Evolutionary conservation across 2,329 filamentous ascomycete species (phyloP).

Genomic region (Magnaporthales sp.): DNA sequence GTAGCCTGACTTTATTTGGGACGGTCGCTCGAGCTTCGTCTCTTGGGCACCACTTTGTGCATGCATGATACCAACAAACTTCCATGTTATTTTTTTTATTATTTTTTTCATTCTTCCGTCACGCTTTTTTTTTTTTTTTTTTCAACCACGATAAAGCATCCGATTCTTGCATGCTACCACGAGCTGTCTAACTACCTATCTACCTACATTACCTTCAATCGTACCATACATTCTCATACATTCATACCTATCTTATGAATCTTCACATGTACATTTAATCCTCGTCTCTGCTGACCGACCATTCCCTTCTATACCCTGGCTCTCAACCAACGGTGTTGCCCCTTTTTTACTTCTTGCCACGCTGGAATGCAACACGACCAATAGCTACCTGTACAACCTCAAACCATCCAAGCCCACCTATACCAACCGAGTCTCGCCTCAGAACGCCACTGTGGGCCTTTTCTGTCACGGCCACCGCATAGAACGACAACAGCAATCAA

Average conservation of each 20-base stretch:
- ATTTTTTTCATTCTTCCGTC: background rate
- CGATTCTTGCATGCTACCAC: background rate
- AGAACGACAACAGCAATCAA: background rate
- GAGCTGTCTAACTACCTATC: background rate
- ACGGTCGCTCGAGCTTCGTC: slow-evolving; percentile 1
- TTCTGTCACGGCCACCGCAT: background rate
- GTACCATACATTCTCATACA: background rate
- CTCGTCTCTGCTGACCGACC: background rate
- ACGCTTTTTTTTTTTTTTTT: background rate
- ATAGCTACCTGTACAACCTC: background rate
- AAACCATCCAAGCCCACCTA: background rate
- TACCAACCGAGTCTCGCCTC: background rate
- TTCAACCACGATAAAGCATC: background rate
- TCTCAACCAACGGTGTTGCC: background rate
- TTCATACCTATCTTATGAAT: background rate
- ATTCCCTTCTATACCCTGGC: background rate
- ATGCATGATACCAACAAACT: background rate
- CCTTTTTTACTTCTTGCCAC: slow-evolving; percentile 1
- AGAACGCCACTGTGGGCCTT: background rate
- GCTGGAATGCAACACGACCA: background rate
- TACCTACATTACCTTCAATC: background rate
- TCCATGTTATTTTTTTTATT: background rate
- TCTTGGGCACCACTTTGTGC: background rate
- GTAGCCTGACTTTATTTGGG: background rate
- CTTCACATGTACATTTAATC: background rate